Percentiles rank a stretch among this genome's conserved stretches.
These are phyloP conservation scores for Aspergillus bridgeri DNA, from an alignment of 495 filamentous ascomycete genomes.

Conservation along the genomic window DNA sequence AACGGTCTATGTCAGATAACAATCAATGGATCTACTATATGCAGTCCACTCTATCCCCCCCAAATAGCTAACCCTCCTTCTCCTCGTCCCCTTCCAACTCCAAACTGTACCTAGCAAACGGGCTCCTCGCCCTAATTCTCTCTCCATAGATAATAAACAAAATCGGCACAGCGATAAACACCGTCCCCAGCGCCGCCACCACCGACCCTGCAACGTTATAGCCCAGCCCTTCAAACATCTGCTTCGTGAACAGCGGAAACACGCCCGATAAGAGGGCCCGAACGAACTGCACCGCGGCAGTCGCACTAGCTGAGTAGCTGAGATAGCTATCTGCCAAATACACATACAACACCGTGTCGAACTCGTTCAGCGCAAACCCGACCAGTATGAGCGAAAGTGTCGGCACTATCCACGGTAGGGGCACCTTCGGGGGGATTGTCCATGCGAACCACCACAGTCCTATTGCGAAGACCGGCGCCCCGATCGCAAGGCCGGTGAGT, in stretches of 20 bases:
- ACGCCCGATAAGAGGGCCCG: slow-evolving; percentile 33
- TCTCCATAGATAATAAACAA: slow-evolving; percentile 36
- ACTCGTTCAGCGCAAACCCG: slow-evolving; percentile 46
- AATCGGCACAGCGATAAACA: slow-evolving; percentile 35
- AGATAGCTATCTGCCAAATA: slow-evolving; percentile 49
- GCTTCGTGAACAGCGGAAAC: slow-evolving; percentile 40
- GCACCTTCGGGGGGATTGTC: slow-evolving; percentile 38
- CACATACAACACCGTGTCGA: slow-evolving; percentile 37
- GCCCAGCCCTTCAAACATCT: slow-evolving; percentile 37
- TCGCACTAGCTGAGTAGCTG: slow-evolving; percentile 39
- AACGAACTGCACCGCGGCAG: slow-evolving; percentile 38
- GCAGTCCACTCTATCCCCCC: too few relatives aligned
- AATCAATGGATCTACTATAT: too few relatives aligned
- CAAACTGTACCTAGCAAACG: slow-evolving; percentile 38
- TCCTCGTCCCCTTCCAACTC: slow-evolving; percentile 13
- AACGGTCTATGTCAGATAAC: too few relatives aligned
- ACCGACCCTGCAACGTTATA: slow-evolving; percentile 37
- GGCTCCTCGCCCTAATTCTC: slow-evolving; percentile 35
- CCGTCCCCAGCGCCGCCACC: slow-evolving; percentile 37
- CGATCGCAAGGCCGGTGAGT: slow-evolving; percentile 38
- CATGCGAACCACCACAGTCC: slow-evolving; percentile 44
- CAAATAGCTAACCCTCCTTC: not conserved
- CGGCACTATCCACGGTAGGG: slow-evolving; percentile 34
- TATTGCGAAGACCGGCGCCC: slow-evolving; percentile 33
- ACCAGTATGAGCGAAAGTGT: slow-evolving; percentile 31